Evolutionary conservation across 768 basidiomycete species (phyloP).

Genomic region (Glaciozyma martinii): DNA sequence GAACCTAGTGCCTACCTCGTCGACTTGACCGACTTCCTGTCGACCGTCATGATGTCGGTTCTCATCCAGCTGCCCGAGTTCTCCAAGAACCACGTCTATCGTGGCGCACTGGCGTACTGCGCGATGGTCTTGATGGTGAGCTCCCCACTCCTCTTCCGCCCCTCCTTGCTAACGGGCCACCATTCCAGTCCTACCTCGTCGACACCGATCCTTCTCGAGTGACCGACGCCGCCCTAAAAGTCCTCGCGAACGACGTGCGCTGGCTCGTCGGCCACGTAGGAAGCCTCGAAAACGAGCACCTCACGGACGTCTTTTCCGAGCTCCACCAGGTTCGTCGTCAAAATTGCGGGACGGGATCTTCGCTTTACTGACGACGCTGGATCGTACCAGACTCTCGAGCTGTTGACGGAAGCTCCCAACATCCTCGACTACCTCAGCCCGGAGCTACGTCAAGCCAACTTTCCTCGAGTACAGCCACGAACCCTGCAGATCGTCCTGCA

Average conservation of each 20-base stretch:
- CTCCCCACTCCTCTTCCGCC: slow-evolving; percentile 1
- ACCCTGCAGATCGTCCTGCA: slow-evolving; percentile 37
- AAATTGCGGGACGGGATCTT: too few relatives aligned
- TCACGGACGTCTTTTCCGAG: slow-evolving; percentile 31
- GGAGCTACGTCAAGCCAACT: slow-evolving; percentile 36
- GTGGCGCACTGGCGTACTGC: slow-evolving; percentile 77
- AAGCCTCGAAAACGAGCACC: slow-evolving; percentile 15
- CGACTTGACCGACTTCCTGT: slow-evolving; percentile 92
- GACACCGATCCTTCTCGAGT: slow-evolving; percentile 28
- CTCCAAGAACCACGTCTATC: slow-evolving; percentile 84
- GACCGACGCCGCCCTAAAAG: slow-evolving; percentile 25
- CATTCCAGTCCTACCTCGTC: slow-evolving; percentile 32
- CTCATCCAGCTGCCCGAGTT: slow-evolving; percentile 58
- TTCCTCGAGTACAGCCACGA: slow-evolving; percentile 36
- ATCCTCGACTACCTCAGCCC: slow-evolving; percentile 29
- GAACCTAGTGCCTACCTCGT: slow-evolving; percentile 88
- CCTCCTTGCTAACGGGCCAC: not conserved
- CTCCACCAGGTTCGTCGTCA: slow-evolving; percentile 28
- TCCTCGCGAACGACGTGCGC: slow-evolving; percentile 31
- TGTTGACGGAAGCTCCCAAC: slow-evolving; percentile 21
- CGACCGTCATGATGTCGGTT: slow-evolving; percentile 73
- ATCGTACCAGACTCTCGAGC: slow-evolving; percentile 18
- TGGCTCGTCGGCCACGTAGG: slow-evolving; percentile 29
- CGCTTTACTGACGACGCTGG: not conserved
- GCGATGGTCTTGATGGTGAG: slow-evolving; percentile 78